These are phyloP conservation scores for Ceriops decandra DNA, from an alignment of 345 rosid genomes.

Conservation along the genomic window DNA sequence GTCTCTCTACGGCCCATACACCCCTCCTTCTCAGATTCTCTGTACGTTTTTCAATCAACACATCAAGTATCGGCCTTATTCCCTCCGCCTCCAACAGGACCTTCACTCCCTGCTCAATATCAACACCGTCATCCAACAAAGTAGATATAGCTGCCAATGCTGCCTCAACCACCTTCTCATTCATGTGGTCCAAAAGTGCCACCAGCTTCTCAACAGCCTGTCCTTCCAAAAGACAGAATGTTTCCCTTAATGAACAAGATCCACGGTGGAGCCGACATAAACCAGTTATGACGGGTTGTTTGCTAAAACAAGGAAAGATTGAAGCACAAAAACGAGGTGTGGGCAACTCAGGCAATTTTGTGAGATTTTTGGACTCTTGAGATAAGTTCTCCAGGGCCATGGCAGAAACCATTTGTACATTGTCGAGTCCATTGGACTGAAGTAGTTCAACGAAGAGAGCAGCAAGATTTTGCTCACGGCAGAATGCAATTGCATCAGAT, in stretches of 20 bases:
- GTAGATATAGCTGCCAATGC: slow-evolving; percentile 90
- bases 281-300: slow-evolving; percentile 61
- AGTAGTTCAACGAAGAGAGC: slow-evolving; percentile 67
- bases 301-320: slow-evolving; percentile 67
- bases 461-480: slow-evolving; percentile 62
- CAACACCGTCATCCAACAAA: slow-evolving; percentile 73
- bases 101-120: slow-evolving; percentile 61
- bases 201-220: slow-evolving; percentile 77
- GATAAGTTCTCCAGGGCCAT: slow-evolving; percentile 85
- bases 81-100: slow-evolving; percentile 68
- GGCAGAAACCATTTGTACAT: slow-evolving; percentile 79
- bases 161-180: slow-evolving; percentile 85
- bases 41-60: slow-evolving; percentile 66
- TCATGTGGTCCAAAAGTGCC: slow-evolving; percentile 82
- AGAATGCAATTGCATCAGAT: slow-evolving; percentile 52
- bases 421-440: slow-evolving; percentile 66
- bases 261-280: slow-evolving; percentile 78
- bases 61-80: slow-evolving; percentile 57
- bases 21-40: slow-evolving; percentile 67
- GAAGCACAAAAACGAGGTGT: slow-evolving; percentile 49
- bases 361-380: slow-evolving; percentile 69
- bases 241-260: slow-evolving; percentile 65
- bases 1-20: slow-evolving; percentile 89
- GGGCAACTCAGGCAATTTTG: slow-evolving; percentile 71
- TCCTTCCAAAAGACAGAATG: slow-evolving; percentile 88